Percentiles rank a stretch among this genome's conserved stretches.
phyloP scores from a whole-genome alignment of 345 rosid species.

The Acer yangbiense region DNA sequence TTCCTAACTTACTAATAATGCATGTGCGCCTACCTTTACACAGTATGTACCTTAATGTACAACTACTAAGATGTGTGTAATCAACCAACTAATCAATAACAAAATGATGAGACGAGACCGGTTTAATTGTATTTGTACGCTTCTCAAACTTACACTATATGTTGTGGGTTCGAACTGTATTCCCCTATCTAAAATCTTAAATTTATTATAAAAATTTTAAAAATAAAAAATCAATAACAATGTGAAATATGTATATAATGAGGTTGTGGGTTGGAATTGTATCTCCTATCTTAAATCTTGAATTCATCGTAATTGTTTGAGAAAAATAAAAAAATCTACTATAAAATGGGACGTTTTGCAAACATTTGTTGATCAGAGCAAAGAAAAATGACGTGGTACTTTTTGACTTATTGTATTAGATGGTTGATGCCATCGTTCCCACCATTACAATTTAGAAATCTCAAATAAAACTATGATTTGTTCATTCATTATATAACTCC shows the following conservation, averaged over 20 bases:
- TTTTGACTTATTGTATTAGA: background rate
- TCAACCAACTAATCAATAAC: background rate
- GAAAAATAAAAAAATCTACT: too few species aligned
- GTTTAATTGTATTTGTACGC: too few species aligned
- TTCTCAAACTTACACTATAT: too few species aligned
- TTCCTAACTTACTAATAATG: background rate
- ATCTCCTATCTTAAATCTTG: too few species aligned
- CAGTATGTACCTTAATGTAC: background rate
- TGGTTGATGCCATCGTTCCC: conserved; percentile 10
- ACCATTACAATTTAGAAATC: background rate
- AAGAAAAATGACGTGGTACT: background rate
- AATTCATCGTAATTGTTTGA: too few species aligned
- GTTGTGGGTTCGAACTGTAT: too few species aligned
- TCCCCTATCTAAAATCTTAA: too few species aligned
- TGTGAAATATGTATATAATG: too few species aligned
- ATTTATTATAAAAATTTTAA: too few species aligned
- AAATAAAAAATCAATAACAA: too few species aligned
- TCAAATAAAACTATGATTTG: background rate
- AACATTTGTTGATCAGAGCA: background rate
- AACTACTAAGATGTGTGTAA: background rate
- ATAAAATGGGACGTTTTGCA: background rate
- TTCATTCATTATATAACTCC: background rate
- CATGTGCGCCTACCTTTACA: background rate
- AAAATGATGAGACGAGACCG: too few species aligned
- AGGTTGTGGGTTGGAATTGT: too few species aligned